Base-by-base conservation (phyloP, 345 rosid species). In the Leavenworthia alabamica region DNA sequence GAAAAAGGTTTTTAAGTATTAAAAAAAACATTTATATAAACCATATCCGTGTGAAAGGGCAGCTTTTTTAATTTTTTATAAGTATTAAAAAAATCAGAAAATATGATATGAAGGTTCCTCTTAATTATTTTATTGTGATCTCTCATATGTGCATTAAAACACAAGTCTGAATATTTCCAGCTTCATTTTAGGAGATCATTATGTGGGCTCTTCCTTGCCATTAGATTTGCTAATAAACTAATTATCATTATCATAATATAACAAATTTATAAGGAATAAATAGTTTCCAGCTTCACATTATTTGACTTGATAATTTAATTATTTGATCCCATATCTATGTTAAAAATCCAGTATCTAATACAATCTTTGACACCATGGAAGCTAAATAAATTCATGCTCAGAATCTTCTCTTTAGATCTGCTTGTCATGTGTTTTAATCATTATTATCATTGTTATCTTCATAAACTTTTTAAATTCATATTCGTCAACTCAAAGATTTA, bases 181-280 rank as follows among this genome's bases (percentile, higher is more conserved):
- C 83, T 65, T 77, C 80, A 78, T 76, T 80, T 72, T 64, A 75
- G 83, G 86, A 73, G 77, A 72, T 55, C 48, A 65, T 57, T 56
- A n/a, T 77, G 77, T 70, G 68, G 43, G 3, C 56, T 33, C 61
- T 51, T 68, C 62, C 41, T 29, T 57, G 14, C 56, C 62, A 20
- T 11, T 27, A 37, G 62, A 53, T n/a, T n/a, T n/a, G n/a, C n/a
- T n/a, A n/a, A n/a, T n/a, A n/a, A n/a, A n/a, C n/a, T n/a, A n/a
- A n/a, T n/a, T n/a, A n/a, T n/a, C n/a, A n/a, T n/a, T n/a, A n/a
- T n/a, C n/a, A n/a, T n/a, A n/a, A n/a, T n/a, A n/a, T n/a, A n/a
- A 51, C 17, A 49, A 58, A 29, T 14, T 13, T 17, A 28, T 10
- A 26, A 28, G 13, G 7, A 11, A 39, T 9, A 15, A 40, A 48